These are phyloP conservation scores for Filosporella fistucella DNA, from an alignment of 495 filamentous ascomycete genomes.

Conservation along the genomic window DNA sequence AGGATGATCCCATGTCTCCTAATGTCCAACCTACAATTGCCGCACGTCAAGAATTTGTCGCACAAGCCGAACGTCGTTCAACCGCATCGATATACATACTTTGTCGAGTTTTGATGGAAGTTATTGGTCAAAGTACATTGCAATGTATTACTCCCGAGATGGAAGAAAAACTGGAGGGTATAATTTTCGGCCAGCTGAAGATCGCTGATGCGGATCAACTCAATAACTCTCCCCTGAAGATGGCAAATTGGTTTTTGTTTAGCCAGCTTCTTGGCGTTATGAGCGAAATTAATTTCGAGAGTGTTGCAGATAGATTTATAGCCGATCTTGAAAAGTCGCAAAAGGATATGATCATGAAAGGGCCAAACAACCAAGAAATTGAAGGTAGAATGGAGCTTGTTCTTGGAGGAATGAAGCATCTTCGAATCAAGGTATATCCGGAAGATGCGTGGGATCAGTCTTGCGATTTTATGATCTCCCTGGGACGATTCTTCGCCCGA, in stretches of 20 bases:
- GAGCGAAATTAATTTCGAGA: slow-evolving; percentile 85
- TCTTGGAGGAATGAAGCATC: slow-evolving; percentile 84
- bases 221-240: slow-evolving; percentile 68
- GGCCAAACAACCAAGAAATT: slow-evolving; percentile 51
- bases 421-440: slow-evolving; percentile 66
- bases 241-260: slow-evolving; percentile 94
- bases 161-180: slow-evolving; percentile 72
- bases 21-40: slow-evolving; percentile 36
- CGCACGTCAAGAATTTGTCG: slow-evolving; percentile 61
- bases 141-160: slow-evolving; percentile 79
- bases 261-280: slow-evolving; percentile 88
- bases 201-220: slow-evolving; percentile 82
- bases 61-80: slow-evolving; percentile 78
- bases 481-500: slow-evolving; percentile 76
- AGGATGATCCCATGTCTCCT: slow-evolving; percentile 11
- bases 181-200: slow-evolving; percentile 90
- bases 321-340: slow-evolving; percentile 72
- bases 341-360: slow-evolving; percentile 64
- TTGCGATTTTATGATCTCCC: slow-evolving; percentile 77
- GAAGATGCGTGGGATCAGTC: slow-evolving; percentile 78
- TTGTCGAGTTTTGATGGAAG: slow-evolving; percentile 89
- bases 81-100: slow-evolving; percentile 92
- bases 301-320: slow-evolving; percentile 77
- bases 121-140: slow-evolving; percentile 83
- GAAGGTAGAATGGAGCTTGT: slow-evolving; percentile 81